Evolutionary conservation across 2,329 filamentous ascomycete genomes (phyloP).

Genomic region (Aureobasidium sp.): DNA sequence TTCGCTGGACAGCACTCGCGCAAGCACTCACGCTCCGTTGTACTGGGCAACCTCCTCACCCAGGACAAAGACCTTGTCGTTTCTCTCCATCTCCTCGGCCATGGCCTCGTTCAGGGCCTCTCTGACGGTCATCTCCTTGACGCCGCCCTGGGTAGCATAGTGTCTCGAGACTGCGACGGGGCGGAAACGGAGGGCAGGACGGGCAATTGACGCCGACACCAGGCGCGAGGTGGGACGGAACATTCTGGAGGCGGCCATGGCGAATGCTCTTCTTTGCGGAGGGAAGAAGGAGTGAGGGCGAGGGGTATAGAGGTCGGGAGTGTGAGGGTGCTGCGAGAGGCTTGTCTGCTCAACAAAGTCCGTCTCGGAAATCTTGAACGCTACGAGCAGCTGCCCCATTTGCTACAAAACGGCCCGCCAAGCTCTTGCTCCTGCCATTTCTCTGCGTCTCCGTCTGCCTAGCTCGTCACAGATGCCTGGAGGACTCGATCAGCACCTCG

Average conservation of each 20-base stretch:
- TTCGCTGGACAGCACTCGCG: neutral
- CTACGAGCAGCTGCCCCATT: neutral
- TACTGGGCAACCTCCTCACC: slow-evolving; percentile 99
- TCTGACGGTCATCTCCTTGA: slow-evolving; percentile 92
- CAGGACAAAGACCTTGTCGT: slow-evolving; percentile 90
- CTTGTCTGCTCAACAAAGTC: neutral
- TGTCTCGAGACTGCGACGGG: slow-evolving; percentile 42
- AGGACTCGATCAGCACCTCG: neutral
- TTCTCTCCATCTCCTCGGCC: slow-evolving; percentile 89
- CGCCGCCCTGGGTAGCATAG: slow-evolving; percentile 52
- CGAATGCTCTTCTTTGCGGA: slow-evolving; percentile 9
- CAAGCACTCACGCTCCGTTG: slow-evolving; percentile 69
- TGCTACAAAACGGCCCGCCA: neutral
- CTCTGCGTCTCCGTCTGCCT: neutral
- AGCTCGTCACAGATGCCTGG: neutral
- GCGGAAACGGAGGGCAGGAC: slow-evolving; percentile 44
- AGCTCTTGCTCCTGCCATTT: neutral
- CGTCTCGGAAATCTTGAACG: neutral
- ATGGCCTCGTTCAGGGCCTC: slow-evolving; percentile 97
- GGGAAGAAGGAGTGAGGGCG: neutral
- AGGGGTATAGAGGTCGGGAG: neutral
- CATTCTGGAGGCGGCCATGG: slow-evolving; percentile 53
- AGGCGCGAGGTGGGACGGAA: slow-evolving; percentile 57
- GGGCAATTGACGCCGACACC: slow-evolving; percentile 48
- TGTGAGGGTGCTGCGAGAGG: neutral